A percentile compares a stretch with the other conserved stretches of the same genome.
Evolutionary conservation across 2,329 filamentous ascomycete species (phyloP).

Genomic region (Apiospora kogelbergensis): DNA sequence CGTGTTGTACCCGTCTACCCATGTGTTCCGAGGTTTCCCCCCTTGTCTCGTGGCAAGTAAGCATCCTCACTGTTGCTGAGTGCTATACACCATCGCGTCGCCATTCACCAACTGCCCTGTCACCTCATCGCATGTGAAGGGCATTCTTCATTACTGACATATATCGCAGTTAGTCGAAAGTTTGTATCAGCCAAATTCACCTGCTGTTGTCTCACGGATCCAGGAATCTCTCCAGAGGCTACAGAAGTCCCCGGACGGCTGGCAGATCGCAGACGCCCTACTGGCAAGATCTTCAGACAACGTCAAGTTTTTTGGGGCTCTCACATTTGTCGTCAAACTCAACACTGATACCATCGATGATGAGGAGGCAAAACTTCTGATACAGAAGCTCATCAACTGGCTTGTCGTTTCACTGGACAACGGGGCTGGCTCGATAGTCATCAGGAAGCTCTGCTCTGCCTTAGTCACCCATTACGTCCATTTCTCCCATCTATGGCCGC

Average conservation of each 20-base stretch:
- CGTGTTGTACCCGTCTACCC: background rate
- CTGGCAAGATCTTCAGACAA: conserved; percentile 69
- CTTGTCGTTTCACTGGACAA: conserved; percentile 54
- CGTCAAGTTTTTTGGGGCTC: conserved; percentile 86
- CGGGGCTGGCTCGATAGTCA: conserved; percentile 59
- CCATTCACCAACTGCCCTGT: background rate
- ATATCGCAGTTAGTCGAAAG: conserved; percentile 46
- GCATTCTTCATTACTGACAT: conserved; percentile 1
- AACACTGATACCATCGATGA: conserved; percentile 78
- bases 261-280: conserved; percentile 79
- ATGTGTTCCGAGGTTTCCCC: background rate
- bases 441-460: conserved; percentile 75
- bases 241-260: conserved; percentile 78
- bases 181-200: conserved; percentile 52
- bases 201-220: conserved; percentile 47
- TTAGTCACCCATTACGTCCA: conserved; percentile 74
- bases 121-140: too few relatives aligned
- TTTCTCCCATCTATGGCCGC: conserved; percentile 66
- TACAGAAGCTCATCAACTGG: conserved; percentile 63
- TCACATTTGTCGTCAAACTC: conserved; percentile 92
- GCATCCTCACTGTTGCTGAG: background rate
- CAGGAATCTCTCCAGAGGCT: conserved; percentile 77
- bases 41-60: background rate
- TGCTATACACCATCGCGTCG: background rate
- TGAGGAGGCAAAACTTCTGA: conserved; percentile 57